Percentiles rank a stretch among this genome's conserved stretches.
Conservation (phyloP, 257 asterid species). For the Solanum tarijense region DNA sequence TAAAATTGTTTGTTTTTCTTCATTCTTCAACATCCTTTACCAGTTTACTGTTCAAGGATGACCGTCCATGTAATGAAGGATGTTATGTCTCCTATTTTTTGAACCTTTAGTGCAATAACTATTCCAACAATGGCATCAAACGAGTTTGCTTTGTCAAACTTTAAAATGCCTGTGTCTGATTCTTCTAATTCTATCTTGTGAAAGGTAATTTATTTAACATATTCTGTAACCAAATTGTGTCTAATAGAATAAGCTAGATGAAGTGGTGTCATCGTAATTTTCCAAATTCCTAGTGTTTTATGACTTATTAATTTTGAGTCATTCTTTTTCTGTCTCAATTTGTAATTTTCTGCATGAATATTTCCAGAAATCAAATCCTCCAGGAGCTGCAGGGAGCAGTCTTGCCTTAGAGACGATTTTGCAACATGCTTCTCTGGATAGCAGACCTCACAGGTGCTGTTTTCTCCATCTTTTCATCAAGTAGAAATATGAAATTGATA, state of each 20-base stretch:
- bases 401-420: slow-evolving; percentile 85
- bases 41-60: neutral
- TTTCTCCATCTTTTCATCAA: neutral
- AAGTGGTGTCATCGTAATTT: neutral
- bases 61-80: neutral
- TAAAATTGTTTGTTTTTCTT: neutral
- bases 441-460: slow-evolving; percentile 40
- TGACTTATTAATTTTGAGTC: neutral
- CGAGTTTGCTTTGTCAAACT: neutral
- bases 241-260: neutral
- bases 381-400: slow-evolving; percentile 93
- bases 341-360: slow-evolving; percentile 4
- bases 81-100: neutral
- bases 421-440: slow-evolving; percentile 49
- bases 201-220: neutral
- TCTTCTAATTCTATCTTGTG: neutral
- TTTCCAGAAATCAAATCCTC: slow-evolving; percentile 69
- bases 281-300: neutral
- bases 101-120: neutral
- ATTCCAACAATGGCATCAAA: neutral
- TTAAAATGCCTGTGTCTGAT: neutral
- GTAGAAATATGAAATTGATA: neutral
- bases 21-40: neutral
- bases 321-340: neutral
- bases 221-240: neutral